These are phyloP conservation scores for Beauveria sp. DNA, from an alignment of 2,329 filamentous ascomycete species.

Conservation along the genomic window DNA sequence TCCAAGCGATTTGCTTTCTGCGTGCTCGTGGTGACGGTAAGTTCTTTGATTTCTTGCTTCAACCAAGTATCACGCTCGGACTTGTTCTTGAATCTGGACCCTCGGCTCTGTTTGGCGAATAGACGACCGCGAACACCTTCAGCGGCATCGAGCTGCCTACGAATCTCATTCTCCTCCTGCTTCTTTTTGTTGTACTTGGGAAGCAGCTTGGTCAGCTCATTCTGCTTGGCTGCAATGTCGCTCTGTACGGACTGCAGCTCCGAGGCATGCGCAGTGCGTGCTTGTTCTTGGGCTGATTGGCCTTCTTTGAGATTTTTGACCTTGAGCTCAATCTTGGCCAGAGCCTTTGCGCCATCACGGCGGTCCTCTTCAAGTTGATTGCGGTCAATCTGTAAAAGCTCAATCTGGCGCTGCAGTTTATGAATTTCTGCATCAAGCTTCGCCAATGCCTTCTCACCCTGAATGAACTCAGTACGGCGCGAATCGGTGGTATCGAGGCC, in stretches of 20 bases:
- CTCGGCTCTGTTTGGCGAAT: constrained; percentile 86
- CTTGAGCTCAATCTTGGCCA: constrained; percentile 80
- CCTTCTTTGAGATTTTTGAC: constrained; percentile 77
- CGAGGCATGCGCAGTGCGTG: constrained; percentile 60
- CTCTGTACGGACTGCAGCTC: constrained; percentile 65
- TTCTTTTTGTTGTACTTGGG: constrained; percentile 71
- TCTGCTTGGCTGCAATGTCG: constrained; percentile 69
- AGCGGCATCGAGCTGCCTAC: constrained; percentile 65
- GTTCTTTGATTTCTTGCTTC: constrained; percentile 70
- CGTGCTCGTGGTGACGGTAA: constrained; percentile 66
- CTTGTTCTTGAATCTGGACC: constrained; percentile 81
- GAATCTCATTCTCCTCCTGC: constrained; percentile 62
- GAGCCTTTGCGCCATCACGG: constrained; percentile 67
- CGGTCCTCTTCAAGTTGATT: constrained; percentile 84
- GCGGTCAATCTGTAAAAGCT: constrained; percentile 77
- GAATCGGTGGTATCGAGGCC: constrained; percentile 80
- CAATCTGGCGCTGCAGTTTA: constrained; percentile 72
- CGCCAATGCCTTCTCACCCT: constrained; percentile 72
- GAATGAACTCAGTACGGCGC: constrained; percentile 66
- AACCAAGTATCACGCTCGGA: constrained; percentile 80
- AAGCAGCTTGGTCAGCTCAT: constrained; percentile 64
- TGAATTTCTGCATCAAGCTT: constrained; percentile 73
- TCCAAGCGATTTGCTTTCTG: constrained; percentile 82
- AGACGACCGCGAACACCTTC: constrained; percentile 71
- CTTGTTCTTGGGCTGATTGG: constrained; percentile 68